phyloP scores from a whole-genome alignment of 768 basidiomycete genomes.

The Piloderma croceum region DNA sequence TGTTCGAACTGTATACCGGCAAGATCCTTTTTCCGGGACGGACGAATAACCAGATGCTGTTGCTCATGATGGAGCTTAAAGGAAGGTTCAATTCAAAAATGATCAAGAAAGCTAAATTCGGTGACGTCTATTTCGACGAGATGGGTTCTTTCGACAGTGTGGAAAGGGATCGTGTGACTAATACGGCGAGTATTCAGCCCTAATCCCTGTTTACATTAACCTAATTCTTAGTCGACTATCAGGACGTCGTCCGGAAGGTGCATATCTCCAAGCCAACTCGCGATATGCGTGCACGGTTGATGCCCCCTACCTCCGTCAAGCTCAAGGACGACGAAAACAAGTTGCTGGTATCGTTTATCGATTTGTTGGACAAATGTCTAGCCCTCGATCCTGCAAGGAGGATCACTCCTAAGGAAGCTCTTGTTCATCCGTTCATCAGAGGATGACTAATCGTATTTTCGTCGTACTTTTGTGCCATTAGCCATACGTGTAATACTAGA shows the following conservation, averaged over 20 bases:
- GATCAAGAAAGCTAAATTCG: constrained; percentile 93
- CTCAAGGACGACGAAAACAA: constrained; percentile 87
- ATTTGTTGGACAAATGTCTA: constrained; percentile 88
- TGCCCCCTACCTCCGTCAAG: constrained; percentile 74
- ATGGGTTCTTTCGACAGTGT: constrained; percentile 80
- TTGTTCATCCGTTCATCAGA: constrained; percentile 82
- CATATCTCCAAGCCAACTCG: constrained; percentile 77
- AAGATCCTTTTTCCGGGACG: constrained; percentile 97
- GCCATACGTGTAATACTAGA: neutral
- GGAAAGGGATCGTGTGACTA: constrained; percentile 80
- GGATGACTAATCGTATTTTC: constrained; percentile 26
- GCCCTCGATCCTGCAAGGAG: constrained; percentile 80
- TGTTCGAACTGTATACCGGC: constrained; percentile 93
- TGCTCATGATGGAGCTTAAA: constrained; percentile 97
- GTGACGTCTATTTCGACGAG: constrained; percentile 90
- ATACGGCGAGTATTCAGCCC: constrained; percentile 53
- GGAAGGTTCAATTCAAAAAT: constrained; percentile 89
- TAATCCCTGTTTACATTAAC: constrained; percentile 7
- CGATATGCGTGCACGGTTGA: constrained; percentile 75
- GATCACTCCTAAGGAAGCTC: constrained; percentile 85
- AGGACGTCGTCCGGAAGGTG: constrained; percentile 81
- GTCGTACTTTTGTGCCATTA: neutral
- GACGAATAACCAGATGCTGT: constrained; percentile 96
- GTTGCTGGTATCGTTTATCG: constrained; percentile 72
- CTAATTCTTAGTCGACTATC: constrained; percentile 14